phyloP scores from a whole-genome alignment of 2,329 filamentous ascomycete species.

The Alternaria sp. region DNA sequence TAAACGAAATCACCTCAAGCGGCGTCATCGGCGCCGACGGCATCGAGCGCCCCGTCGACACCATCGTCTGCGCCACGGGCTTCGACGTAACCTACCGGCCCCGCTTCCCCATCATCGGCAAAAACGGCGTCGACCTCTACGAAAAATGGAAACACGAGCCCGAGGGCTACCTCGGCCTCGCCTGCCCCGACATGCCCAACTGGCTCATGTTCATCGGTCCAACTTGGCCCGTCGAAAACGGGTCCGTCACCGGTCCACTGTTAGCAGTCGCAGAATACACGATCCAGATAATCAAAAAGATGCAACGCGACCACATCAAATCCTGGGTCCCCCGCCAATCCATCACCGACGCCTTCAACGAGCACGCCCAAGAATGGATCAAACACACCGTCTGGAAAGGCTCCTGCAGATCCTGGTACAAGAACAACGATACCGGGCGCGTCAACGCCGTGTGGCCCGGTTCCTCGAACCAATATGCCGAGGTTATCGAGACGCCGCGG shows the following conservation, averaged over 20 bases:
- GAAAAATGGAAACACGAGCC: slow-evolving; percentile 51
- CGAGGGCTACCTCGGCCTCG: slow-evolving; percentile 52
- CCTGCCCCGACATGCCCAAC: slow-evolving; percentile 53
- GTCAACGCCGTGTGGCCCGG: slow-evolving; percentile 58
- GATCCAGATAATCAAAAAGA: slow-evolving; percentile 53
- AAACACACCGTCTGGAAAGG: slow-evolving; percentile 59
- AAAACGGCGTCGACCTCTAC: slow-evolving; percentile 48
- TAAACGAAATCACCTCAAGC: slow-evolving; percentile 53
- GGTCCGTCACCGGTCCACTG: slow-evolving; percentile 52
- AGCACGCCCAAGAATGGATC: slow-evolving; percentile 55
- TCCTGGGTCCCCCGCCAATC: slow-evolving; percentile 50
- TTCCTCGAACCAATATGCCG: slow-evolving; percentile 56
- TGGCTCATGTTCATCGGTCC: slow-evolving; percentile 52
- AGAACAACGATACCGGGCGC: slow-evolving; percentile 49
- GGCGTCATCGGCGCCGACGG: slow-evolving; percentile 55
- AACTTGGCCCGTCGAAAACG: slow-evolving; percentile 55
- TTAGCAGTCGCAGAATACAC: slow-evolving; percentile 49
- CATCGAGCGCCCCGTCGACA: slow-evolving; percentile 50
- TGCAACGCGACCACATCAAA: slow-evolving; percentile 55
- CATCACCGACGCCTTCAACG: slow-evolving; percentile 53
- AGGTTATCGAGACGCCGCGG: slow-evolving; percentile 48
- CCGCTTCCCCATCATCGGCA: slow-evolving; percentile 53
- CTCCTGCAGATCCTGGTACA: slow-evolving; percentile 55
- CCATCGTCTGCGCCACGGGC: slow-evolving; percentile 55
- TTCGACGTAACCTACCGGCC: slow-evolving; percentile 54